Evolutionary conservation across 2,329 filamentous ascomycete species (phyloP), one percentile per base, ranked within the genome.

Genomic region (Fusarium sulawesiense): DNA sequence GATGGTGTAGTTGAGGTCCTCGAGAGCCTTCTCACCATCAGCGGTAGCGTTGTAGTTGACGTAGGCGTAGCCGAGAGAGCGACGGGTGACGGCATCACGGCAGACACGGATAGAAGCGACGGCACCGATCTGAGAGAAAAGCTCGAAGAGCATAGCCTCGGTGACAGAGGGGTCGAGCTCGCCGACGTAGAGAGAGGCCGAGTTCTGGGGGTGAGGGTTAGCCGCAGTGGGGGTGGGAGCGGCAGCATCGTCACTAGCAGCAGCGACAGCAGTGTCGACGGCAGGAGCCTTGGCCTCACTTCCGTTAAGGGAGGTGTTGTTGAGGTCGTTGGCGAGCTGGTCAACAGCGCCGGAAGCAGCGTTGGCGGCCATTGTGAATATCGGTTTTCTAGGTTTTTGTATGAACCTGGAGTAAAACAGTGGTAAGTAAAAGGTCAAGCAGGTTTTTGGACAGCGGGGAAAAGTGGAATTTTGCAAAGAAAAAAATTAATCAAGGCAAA

Each of bases 141-240:
- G 93, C 90, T 99, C 96, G 84, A 98, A 99, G 79, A 99, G 94
- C 96, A 99, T 99, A 76, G 96, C 96, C 89, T 99, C 96, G 73
- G 96, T 99, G 82, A 99, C 96, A 68, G 93, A 96, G 76, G 93
- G 90, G 83, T 99, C 96, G 77, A 99, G 93, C 87, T 99, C 96
- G 82, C 96, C 96, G 75, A 99, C 96, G 82, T 99, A 99, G 81
- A 99, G 93, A 64, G 96, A 99, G 72, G 96, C 96, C 56, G 96
- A 98, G 83, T 97, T 95, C 81, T 93, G 93, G 79, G 94, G 92
- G 80, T 92, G 92, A 74, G 86, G 88, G 76, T 89, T 88, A 74
- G 93, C 90, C 66, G 93, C 91, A 83, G 85, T 89, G 75, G 92
- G 91, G 66, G 92, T 92, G 72, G 90, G 87, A 75, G 85, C 89